phyloP scores from a whole-genome alignment of 2,329 filamentous ascomycete genomes.

The Verticillium klebahnii region DNA sequence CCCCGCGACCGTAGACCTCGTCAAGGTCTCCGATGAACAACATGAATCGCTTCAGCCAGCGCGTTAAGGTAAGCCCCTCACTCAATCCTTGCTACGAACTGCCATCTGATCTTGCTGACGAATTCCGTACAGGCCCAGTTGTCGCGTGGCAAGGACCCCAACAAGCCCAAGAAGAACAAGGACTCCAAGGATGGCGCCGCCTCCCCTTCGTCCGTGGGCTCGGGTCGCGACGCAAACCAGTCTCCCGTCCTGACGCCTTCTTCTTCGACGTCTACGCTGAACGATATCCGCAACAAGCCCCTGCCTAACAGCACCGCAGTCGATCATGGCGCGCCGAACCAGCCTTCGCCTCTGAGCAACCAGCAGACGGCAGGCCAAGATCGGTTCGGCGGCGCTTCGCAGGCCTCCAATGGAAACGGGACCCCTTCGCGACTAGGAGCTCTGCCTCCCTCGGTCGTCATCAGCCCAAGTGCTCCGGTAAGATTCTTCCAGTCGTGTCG shows the following conservation, averaged over 20 bases:
- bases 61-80: constrained; percentile 23
- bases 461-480: constrained; percentile 91
- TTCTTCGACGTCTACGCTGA: constrained; percentile 82
- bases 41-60: constrained; percentile 97
- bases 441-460: constrained; percentile 82
- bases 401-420: constrained; percentile 38
- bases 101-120: constrained; percentile 34
- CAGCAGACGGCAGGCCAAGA: constrained; percentile 32
- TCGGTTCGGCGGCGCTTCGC: constrained; percentile 34
- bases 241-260: constrained; percentile 71
- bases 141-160: constrained; percentile 81
- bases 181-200: constrained; percentile 71
- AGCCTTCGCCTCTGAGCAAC: constrained; percentile 31
- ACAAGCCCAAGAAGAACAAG: constrained; percentile 79
- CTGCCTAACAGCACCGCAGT: constrained; percentile 51
- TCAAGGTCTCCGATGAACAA: constrained; percentile 35
- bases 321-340: constrained; percentile 35
- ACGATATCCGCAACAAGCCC: constrained; percentile 81
- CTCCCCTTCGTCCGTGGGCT: constrained; percentile 61
- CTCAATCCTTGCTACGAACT: constrained; percentile 8
- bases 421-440: constrained; percentile 61
- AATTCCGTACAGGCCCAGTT: constrained; percentile 65
- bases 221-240: constrained; percentile 51
- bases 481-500: constrained; percentile 25
- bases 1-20: constrained; percentile 9